These are phyloP conservation scores for Candida maris DNA, from an alignment of 805 yeast genomes.

Conservation along the genomic window DNA sequence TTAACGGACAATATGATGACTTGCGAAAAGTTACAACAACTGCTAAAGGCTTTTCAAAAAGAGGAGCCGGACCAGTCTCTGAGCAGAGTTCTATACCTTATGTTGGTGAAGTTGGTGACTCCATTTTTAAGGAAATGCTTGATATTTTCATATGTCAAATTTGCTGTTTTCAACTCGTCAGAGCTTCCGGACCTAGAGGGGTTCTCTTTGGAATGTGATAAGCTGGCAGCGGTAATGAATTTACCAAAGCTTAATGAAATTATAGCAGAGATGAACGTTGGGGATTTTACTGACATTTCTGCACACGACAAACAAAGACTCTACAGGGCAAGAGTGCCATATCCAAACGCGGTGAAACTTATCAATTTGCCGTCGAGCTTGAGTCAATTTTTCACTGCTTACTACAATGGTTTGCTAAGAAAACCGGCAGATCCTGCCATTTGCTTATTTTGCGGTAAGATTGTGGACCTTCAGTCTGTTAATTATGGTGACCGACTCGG, in stretches of 20 bases:
- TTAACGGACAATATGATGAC: conserved; percentile 11
- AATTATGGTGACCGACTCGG: conserved; percentile 59
- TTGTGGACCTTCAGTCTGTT: conserved; percentile 62
- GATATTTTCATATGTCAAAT: conserved; percentile 50
- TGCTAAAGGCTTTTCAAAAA: conserved; percentile 25
- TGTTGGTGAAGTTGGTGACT: conserved; percentile 53
- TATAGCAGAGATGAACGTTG: conserved; percentile 10
- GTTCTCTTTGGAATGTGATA: conserved; percentile 47
- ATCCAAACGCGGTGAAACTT: conserved; percentile 63
- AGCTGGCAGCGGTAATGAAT: conserved; percentile 47
- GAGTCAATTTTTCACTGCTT: conserved; percentile 63
- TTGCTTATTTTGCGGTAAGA: conserved; percentile 76
- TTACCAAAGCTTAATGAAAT: conserved; percentile 38
- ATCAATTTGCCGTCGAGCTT: conserved; percentile 62
- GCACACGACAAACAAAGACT: conserved; percentile 10
- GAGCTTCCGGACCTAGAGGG: conserved; percentile 21
- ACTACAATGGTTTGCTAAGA: conserved; percentile 43
- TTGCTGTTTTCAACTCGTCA: conserved; percentile 41
- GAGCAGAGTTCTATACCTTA: conserved; percentile 44
- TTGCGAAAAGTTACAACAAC: conserved; percentile 11
- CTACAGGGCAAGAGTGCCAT: conserved; percentile 37
- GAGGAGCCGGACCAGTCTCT: conserved; percentile 24
- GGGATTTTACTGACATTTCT: conserved; percentile 11
- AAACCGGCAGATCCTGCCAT: conserved; percentile 71
- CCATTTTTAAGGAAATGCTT: conserved; percentile 66